Evolutionary conservation across 1,284 basidiomycete genomes (phyloP), one percentile per base, ranked within the genome.

Genomic region (Papiliotrema fonsecae): DNA sequence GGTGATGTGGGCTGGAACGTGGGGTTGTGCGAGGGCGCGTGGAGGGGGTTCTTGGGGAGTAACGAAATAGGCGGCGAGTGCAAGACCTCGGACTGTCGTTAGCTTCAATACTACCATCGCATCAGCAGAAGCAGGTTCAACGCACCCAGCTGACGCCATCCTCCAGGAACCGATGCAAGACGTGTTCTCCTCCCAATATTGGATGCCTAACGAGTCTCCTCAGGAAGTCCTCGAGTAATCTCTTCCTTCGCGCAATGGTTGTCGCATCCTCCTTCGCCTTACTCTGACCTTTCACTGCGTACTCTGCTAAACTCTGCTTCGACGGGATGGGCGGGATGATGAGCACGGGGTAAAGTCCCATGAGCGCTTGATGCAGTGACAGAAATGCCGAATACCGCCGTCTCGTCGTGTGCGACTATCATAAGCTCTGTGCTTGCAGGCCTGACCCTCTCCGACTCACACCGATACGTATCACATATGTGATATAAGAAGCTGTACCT

Each of bases 331-430:
- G 96, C 1, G 96, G 94, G 54, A 99, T 87, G 65, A 99, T 97
- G 59, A 94, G 77, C 13, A 93, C 97, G 0, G 96, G 96, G 71
- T 98, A 97, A 45, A 99, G 79, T 57, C 84, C 88, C 39, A 84
- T 79, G 40, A 99, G 81, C 49, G 82, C 87, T 48, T 82, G 80
- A 47, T 96, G 84, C 39, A 99, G 78, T 21, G 91, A 90, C 73
- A 97, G 90, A 70, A 99, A 99, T 67, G 97, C 91, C 4, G 94
- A 97, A 74, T 98, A 99, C 32, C 96, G 82, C 60, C 97, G 87
- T 40, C 85, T 82, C 5, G 89, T 83, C 63, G 89, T 86, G n/a
- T 84, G 79, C 56, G 79, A 82, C 90, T 94, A 69, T 39, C 43
- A 26, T 11, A 3, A 28, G 31, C 34, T 25, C n/a, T n/a, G n/a